Conservation (phyloP, 2,329 filamentous ascomycete species). For the Calonectria pauciramosa region DNA sequence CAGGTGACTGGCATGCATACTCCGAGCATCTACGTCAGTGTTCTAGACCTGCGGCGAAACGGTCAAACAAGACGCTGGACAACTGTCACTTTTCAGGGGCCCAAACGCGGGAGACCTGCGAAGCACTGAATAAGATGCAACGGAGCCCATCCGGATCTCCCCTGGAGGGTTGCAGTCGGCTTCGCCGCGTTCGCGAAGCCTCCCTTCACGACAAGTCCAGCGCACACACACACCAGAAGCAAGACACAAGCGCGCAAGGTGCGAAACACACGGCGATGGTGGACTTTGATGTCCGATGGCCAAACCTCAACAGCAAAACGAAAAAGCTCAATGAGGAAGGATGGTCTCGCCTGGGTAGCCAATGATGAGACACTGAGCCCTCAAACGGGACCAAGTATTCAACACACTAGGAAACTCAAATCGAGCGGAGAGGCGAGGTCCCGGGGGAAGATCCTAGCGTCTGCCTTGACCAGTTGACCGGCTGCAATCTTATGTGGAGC, state of each 20-base stretch:
- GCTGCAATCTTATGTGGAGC: background rate
- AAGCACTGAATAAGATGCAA: background rate
- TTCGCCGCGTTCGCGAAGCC: background rate
- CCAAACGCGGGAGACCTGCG: background rate
- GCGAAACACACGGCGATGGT: background rate
- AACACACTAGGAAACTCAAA: constrained; percentile 6
- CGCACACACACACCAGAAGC: background rate
- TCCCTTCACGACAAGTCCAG: background rate
- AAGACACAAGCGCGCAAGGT: background rate
- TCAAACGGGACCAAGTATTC: background rate
- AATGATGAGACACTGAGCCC: background rate
- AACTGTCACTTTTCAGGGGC: background rate
- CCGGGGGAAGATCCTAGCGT: background rate
- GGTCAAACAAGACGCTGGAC: background rate
- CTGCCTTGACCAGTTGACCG: background rate
- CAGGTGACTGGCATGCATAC: background rate
- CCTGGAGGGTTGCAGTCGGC: background rate
- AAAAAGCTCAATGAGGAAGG: background rate
- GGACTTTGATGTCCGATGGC: background rate
- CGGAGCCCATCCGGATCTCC: background rate
- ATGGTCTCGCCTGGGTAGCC: background rate
- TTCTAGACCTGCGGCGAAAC: background rate
- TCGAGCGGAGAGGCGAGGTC: background rate
- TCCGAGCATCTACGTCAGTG: background rate
- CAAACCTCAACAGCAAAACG: background rate